Evolutionary conservation across 1,284 basidiomycete species (phyloP), one percentile per base, ranked within the genome.

Genomic region (Abortiporus biennis): DNA sequence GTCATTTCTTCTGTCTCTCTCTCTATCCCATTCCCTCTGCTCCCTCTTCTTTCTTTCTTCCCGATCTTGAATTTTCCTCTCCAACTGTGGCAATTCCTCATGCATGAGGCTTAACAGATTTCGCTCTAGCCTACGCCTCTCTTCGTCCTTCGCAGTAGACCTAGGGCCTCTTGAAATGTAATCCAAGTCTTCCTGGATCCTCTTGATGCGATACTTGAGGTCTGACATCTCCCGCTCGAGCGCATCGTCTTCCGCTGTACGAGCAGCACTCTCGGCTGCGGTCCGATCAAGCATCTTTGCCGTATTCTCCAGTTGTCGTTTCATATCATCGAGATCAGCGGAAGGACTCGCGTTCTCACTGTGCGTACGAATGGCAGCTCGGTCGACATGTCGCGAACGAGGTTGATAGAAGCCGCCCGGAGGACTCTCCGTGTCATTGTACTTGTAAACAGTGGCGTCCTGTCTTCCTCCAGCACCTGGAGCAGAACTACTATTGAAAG

Each of bases 371-470:
- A 99, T 81, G 3, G 86, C 71, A 49, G 81, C 80, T 11, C 95
- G 82, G 61, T 98, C 90, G 36, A 99, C 69, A 58, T 97, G 94
- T 1, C 95, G 80, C 17, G 80, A 80, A 6, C 80, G 79, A n/a
- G 91, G 84, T 58, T 89, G 85, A 71, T 98, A 98, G 40, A 83
- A 75, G 3, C 76, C 74, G 23, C 76, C 74, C 1, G 72, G 63
- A 3, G 76, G 72, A 30, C 74, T 72, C 1, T 68, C 61, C 4
- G 31, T 32, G 40, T 87, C 82, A 19, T 82, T 80, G 65, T 97
- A 87, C 57, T 91, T 92, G 72, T 97, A 99, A 35, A 93, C 86
- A 0, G 92, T 90, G 3, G 92, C 95, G 59, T 99, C 95, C 54
- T 83, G 83, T 24, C 85, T 75, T 16, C 72, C 69, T 13, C 77